Conservation (phyloP, 2,329 filamentous ascomycete species). For the Pyricularia pennisetigena region DNA sequence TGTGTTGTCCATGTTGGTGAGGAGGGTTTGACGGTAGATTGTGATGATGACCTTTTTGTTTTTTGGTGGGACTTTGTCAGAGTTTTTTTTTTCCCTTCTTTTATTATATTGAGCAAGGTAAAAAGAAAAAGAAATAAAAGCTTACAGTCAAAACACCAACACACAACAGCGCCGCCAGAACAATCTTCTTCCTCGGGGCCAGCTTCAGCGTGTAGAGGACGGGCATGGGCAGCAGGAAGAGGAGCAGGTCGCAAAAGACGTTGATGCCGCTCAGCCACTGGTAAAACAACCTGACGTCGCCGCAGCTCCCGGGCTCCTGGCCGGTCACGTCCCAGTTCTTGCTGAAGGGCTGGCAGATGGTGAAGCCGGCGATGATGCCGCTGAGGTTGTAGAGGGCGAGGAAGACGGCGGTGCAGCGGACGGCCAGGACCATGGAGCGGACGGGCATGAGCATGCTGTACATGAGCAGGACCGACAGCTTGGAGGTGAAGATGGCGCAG, state of each 20-base stretch:
- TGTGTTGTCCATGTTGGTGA: constrained; percentile 21
- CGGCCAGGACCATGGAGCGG: constrained; percentile 13
- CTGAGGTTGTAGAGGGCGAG: constrained; percentile 15
- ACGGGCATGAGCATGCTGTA: constrained; percentile 14
- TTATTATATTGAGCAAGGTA: background rate
- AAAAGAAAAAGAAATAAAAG: no score
- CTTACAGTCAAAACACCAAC: constrained; percentile 15
- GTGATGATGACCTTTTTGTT: constrained; percentile 17
- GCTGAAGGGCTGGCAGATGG: constrained; percentile 25
- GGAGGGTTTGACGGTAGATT: constrained; percentile 22
- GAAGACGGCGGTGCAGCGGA: constrained; percentile 13
- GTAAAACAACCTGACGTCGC: constrained; percentile 6
- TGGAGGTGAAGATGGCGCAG: constrained; percentile 1
- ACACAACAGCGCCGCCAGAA: constrained; percentile 19
- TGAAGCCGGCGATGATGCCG: constrained; percentile 17
- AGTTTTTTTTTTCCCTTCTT: background rate
- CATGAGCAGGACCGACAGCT: constrained; percentile 3
- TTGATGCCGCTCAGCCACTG: constrained; percentile 20
- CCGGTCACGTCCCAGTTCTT: constrained; percentile 22
- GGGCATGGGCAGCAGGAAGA: constrained; percentile 21
- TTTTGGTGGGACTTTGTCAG: constrained; percentile 15
- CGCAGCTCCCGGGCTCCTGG: constrained; percentile 18
- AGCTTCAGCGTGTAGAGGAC: constrained; percentile 20
- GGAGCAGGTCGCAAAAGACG: constrained; percentile 20
- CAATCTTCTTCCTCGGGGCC: constrained; percentile 19